Evolutionary conservation across 805 yeast species (phyloP).

Genomic region (Starmerella lactis-condensi): DNA sequence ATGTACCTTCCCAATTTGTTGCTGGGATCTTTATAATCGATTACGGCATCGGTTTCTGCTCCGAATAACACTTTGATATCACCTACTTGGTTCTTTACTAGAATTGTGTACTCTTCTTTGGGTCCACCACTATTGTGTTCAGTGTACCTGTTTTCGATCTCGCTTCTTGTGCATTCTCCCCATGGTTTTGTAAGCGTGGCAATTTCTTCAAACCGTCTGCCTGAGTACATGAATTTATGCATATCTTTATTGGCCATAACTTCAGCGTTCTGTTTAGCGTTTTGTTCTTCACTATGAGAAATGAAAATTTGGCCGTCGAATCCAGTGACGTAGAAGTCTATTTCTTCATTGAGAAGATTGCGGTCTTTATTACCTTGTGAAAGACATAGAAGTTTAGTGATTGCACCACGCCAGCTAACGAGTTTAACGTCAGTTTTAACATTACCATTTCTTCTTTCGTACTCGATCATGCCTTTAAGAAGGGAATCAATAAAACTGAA

Average conservation of each 20-base stretch:
- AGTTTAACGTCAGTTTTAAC: slow-evolving; percentile 42
- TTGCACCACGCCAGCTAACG: slow-evolving; percentile 68
- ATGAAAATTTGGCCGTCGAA: slow-evolving; percentile 41
- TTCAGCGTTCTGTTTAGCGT: not conserved
- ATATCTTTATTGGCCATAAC: slow-evolving; percentile 2
- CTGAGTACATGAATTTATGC: slow-evolving; percentile 22
- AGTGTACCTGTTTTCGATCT: slow-evolving; percentile 45
- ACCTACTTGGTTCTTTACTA: slow-evolving; percentile 78
- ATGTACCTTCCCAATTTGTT: slow-evolving; percentile 50
- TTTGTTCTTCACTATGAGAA: slow-evolving; percentile 20
- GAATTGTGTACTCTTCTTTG: slow-evolving; percentile 58
- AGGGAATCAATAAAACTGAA: slow-evolving; percentile 44
- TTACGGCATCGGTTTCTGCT: slow-evolving; percentile 84
- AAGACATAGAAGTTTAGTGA: slow-evolving; percentile 52
- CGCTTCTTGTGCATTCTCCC: slow-evolving; percentile 43
- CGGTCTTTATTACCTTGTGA: slow-evolving; percentile 30
- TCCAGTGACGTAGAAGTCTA: slow-evolving; percentile 43
- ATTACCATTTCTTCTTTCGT: slow-evolving; percentile 32
- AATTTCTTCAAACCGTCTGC: slow-evolving; percentile 71
- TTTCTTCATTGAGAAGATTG: slow-evolving; percentile 27
- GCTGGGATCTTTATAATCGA: slow-evolving; percentile 43
- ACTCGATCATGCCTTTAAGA: slow-evolving; percentile 33
- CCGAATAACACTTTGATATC: slow-evolving; percentile 47
- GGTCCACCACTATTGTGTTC: slow-evolving; percentile 32
- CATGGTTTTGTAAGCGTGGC: slow-evolving; percentile 57